phyloP scores from a whole-genome alignment of 2,329 filamentous ascomycete genomes.

The Paracoccidioides brasiliensis region DNA sequence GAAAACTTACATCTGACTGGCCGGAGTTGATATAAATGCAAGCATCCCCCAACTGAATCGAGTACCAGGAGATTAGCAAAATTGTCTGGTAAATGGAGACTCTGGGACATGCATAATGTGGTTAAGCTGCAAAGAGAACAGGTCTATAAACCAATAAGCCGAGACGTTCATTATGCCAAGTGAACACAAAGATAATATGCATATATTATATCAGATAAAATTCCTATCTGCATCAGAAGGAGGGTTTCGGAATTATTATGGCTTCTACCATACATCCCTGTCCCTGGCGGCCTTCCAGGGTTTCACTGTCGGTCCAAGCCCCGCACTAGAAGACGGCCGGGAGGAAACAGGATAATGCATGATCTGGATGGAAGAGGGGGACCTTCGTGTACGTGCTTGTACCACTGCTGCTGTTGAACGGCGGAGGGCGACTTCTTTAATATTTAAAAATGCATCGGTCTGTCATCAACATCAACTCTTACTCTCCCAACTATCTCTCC shows the following conservation, averaged over 20 bases:
- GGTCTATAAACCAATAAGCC: constrained; percentile 2
- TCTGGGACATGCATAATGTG: neutral
- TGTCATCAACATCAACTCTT: neutral
- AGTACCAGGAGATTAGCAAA: constrained; percentile 4
- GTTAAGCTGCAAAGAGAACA: neutral
- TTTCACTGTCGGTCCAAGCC: too few relatives aligned
- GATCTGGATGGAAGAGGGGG: too few relatives aligned
- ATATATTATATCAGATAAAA: constrained; percentile 4
- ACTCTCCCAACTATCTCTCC: too few relatives aligned
- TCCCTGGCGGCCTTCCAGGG: too few relatives aligned
- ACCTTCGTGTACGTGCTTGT: too few relatives aligned
- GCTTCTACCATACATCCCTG: too few relatives aligned
- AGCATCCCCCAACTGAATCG: neutral
- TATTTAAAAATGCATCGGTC: too few relatives aligned
- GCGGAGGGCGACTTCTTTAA: too few relatives aligned
- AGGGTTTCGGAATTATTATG: neutral
- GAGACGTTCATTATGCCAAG: constrained; percentile 3
- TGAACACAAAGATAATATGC: constrained; percentile 4
- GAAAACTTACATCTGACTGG: constrained; percentile 1
- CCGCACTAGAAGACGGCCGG: too few relatives aligned
- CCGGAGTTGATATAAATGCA: constrained; percentile 2
- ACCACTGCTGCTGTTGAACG: too few relatives aligned
- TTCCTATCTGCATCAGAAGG: constrained; percentile 3
- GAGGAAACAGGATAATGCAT: too few relatives aligned
- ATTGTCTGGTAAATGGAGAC: constrained; percentile 3